phyloP scores from a whole-genome alignment of 768 basidiomycete species.

The Macrocybe gigantea region DNA sequence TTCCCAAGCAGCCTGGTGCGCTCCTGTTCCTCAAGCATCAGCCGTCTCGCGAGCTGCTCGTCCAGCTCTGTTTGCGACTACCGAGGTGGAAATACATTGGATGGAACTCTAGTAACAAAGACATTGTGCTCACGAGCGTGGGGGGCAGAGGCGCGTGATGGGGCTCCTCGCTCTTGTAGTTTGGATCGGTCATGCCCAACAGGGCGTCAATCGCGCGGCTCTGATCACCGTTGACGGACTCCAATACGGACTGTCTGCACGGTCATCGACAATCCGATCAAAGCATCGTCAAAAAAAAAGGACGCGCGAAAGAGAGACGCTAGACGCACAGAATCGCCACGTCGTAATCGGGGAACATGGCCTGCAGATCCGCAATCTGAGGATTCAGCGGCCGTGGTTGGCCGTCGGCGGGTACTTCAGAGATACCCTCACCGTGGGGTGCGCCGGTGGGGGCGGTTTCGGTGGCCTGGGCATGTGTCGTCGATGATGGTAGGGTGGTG shows the following conservation, averaged over 20 bases:
- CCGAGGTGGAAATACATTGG: neutral
- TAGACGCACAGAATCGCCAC: constrained; percentile 55
- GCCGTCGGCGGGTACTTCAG: constrained; percentile 24
- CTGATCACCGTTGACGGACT: constrained; percentile 65
- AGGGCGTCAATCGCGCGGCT: constrained; percentile 73
- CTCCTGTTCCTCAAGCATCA: constrained; percentile 60
- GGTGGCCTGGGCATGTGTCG: neutral
- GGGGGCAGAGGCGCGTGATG: constrained; percentile 13
- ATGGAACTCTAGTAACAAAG: constrained; percentile 3
- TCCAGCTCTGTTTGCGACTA: constrained; percentile 68
- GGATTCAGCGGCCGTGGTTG: constrained; percentile 17
- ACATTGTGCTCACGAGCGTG: constrained; percentile 17
- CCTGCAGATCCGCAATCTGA: constrained; percentile 46
- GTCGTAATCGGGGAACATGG: constrained; percentile 81
- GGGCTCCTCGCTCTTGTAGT: constrained; percentile 44
- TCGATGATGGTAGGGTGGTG: neutral
- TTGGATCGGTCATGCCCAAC: constrained; percentile 83
- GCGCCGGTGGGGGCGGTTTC: neutral
- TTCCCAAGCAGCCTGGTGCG: constrained; percentile 31
- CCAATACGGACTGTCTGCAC: constrained; percentile 59
- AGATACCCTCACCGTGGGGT: neutral
- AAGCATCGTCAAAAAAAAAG: neutral
- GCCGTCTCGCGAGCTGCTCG: constrained; percentile 69
- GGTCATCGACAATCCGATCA: constrained; percentile 1
- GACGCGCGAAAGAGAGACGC: too few relatives aligned